Base-by-base conservation (phyloP, 2,329 filamentous ascomycete species). In the Aureobasidium subglaciale region DNA sequence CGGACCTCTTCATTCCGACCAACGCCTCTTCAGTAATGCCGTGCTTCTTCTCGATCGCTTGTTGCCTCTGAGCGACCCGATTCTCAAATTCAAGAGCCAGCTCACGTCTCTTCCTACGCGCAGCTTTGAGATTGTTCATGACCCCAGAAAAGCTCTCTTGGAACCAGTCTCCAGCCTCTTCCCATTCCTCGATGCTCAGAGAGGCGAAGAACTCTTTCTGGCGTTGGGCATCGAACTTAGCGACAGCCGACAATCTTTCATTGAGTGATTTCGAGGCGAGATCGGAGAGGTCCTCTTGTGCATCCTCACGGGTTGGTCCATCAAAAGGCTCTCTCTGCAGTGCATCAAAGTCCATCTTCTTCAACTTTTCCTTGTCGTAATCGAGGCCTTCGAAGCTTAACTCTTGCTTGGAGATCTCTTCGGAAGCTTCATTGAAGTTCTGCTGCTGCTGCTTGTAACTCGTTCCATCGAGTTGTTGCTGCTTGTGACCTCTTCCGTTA, bases 141-240 rank as follows among this genome's bases (percentile, higher is more conserved):
- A 83, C 68, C 4, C 71, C 67, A 45, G 70, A 70, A 62, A 85
- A 83, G 48, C 75, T 73, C 1, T 78, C 75, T 1, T 84, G 71
- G 42, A 85, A 76, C 74, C 81, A 80, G 56, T 83, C 79, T 2
- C 82, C 82, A 20, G 80, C 78, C 42, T 82, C 75, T 67, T 85
- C 82, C 79, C 82, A 84, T 59, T 84, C 75, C 3, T 72, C 66
- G 15, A 83, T 73, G 1, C 71, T 68, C 37, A 85, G 70, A 9
- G 72, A 74, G 1, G 70, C 67, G 59, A 85, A 77, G 65, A 83
- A 81, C 0, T 67, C 61, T 3, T 66, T 65, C 58, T 81, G 78
- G 3, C 75, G 69, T 24, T 67, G 49, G 9, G 30, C 24, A 10
- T 60, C 42, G 9, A 58, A 15, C 1, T 18, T 22, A 15, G 55